These are phyloP conservation scores for Amorphotheca resinae DNA, from an alignment of 495 filamentous ascomycete species.

Conservation along the genomic window DNA sequence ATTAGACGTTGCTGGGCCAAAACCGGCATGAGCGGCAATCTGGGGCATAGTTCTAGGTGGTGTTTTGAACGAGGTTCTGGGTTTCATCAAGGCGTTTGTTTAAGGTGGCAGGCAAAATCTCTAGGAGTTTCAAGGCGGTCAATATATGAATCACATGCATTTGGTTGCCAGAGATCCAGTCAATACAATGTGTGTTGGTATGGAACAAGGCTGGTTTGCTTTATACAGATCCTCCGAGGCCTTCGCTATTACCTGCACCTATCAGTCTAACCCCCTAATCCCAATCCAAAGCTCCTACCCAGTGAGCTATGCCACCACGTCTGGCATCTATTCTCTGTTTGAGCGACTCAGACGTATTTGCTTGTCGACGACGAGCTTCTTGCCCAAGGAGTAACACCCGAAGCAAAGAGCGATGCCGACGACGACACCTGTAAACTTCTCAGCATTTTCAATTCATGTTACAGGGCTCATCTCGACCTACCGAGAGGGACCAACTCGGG, in stretches of 20 bases:
- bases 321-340: slow-evolving; percentile 15
- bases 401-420: slow-evolving; percentile 53
- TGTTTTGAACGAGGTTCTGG: background rate
- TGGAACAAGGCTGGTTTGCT: slow-evolving; percentile 4
- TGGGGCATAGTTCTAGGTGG: slow-evolving; percentile 29
- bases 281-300: background rate
- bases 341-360: slow-evolving; percentile 59
- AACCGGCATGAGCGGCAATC: slow-evolving; percentile 36
- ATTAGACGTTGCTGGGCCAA: slow-evolving; percentile 85
- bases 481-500: slow-evolving; percentile 91
- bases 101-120: slow-evolving; percentile 5
- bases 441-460: background rate
- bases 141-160: background rate
- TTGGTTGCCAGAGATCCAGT: background rate
- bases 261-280: background rate
- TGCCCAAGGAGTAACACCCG: slow-evolving; percentile 63
- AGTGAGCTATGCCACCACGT: background rate
- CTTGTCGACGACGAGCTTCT: slow-evolving; percentile 82
- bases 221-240: slow-evolving; percentile 13
- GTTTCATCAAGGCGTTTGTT: slow-evolving; percentile 12
- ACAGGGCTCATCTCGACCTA: slow-evolving; percentile 33
- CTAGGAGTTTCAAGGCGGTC: slow-evolving; percentile 4
- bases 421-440: slow-evolving; percentile 54
- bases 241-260: background rate
- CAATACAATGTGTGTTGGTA: slow-evolving; percentile 8